A percentile compares a stretch with the other conserved stretches of the same genome.
These are phyloP conservation scores for Allantophomopsis cytisporea DNA, from an alignment of 2,329 filamentous ascomycete genomes.

Conservation along the genomic window DNA sequence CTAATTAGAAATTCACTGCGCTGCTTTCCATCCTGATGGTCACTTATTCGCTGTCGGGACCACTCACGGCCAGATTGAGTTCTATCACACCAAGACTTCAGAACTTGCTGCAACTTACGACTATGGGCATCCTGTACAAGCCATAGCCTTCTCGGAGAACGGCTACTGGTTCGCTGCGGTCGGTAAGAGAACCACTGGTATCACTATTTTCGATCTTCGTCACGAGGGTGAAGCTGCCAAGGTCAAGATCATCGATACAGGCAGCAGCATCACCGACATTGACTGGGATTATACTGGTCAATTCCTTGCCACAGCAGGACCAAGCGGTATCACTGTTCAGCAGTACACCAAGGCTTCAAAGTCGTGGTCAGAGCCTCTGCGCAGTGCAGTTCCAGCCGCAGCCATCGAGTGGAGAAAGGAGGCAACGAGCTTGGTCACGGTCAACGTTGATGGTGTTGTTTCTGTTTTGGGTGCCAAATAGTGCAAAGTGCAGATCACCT, in stretches of 20 bases:
- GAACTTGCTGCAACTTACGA: slow-evolving; percentile 63
- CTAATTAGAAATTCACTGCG: slow-evolving; percentile 36
- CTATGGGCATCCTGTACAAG: slow-evolving; percentile 55
- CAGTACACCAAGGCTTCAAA: slow-evolving; percentile 82
- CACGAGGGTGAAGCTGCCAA: slow-evolving; percentile 75
- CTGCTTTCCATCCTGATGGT: slow-evolving; percentile 92
- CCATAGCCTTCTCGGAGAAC: slow-evolving; percentile 85
- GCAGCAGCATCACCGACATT: slow-evolving; percentile 61
- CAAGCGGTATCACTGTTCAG: slow-evolving; percentile 72
- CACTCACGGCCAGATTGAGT: slow-evolving; percentile 66
- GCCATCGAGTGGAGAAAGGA: slow-evolving; percentile 66
- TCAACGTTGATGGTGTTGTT: slow-evolving; percentile 64
- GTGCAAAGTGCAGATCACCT: slow-evolving; percentile 7
- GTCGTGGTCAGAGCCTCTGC: slow-evolving; percentile 76
- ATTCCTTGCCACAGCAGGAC: slow-evolving; percentile 72
- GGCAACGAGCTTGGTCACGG: slow-evolving; percentile 60
- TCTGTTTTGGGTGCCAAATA: slow-evolving; percentile 48
- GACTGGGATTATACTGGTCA: slow-evolving; percentile 93
- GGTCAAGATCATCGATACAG: slow-evolving; percentile 77
- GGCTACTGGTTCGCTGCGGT: slow-evolving; percentile 89
- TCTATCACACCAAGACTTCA: slow-evolving; percentile 77
- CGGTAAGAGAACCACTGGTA: slow-evolving; percentile 60
- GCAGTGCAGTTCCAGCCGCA: slow-evolving; percentile 59
- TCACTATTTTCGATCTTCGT: slow-evolving; percentile 84
- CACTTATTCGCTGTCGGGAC: slow-evolving; percentile 81